Evolutionary conservation across 2,329 filamentous ascomycete genomes (phyloP), one percentile per base, ranked within the genome.

Genomic region (Cercospora janseana): DNA sequence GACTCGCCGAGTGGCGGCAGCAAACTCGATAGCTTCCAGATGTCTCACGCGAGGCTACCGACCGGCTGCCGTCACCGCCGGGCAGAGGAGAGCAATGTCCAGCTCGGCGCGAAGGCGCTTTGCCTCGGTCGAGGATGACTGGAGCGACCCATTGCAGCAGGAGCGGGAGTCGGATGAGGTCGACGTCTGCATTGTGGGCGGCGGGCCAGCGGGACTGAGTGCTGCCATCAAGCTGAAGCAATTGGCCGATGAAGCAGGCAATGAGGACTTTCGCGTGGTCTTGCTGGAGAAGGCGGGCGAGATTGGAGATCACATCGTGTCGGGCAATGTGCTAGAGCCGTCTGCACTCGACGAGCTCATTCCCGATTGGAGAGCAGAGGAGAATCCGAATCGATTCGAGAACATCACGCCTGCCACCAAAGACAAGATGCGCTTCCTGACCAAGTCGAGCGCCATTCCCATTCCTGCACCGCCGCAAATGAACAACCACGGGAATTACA

Each of bases 401-500:
- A 78, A 88, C 70, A 88, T 86, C 51, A 98, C 93, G 1, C 85
- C 90, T 15, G 92, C 90, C 4, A 86, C 81, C 56, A 75, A 75
- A 42, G 93, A 98, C 65, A 85, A 83, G 72, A 95, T 98, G 92
- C 85, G 88, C 61, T 96, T 96, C 72, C 79, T 98, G 54, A 97
- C 92, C 38, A 87, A 91, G 74, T 86, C 78, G 46, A 76, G 77
- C 55, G 76, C 90, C 0, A 82, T 95, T 50, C 88, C 89, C 4
- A 76, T 97, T 46, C 93, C 92, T 1, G 83, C 85, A 9, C 93
- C 93, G 35, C 93, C 93, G 24, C 93, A 97, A 74, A 98, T 98
- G 93, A 83, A 91, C 75, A 98, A 98, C 69, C 82, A 95, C 64
- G 93, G 93, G 60, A 98, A 98, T 73, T 97, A 94, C 70, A 98